phyloP scores from a whole-genome alignment of 1,139 yeast genomes.

The Wickerhamomyces sp. region DNA sequence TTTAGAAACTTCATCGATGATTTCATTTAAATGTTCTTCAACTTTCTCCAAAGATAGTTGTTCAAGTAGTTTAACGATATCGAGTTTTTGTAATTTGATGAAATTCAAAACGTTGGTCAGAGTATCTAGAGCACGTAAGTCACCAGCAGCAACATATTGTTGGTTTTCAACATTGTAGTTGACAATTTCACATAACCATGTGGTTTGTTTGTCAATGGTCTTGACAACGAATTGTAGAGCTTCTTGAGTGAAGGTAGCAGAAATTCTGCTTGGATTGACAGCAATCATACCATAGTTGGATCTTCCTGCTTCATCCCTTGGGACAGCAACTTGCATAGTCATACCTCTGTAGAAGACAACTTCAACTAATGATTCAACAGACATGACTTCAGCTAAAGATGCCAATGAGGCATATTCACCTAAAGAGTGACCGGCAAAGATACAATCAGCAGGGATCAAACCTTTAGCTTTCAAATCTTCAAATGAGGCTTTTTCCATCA shows the following conservation, averaged over 20 bases:
- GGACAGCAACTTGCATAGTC: conserved; percentile 99
- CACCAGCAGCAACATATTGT: conserved; percentile 98
- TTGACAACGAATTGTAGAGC: conserved; percentile 94
- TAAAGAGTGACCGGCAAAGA: conserved; percentile 98
- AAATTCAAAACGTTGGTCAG: conserved; percentile 90
- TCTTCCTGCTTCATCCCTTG: conserved; percentile 91
- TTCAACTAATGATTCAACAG: conserved; percentile 94
- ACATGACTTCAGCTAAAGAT: conserved; percentile 97
- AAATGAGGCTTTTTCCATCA: conserved; percentile 98
- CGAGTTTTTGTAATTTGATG: conserved; percentile 88
- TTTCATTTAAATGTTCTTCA: conserved; percentile 79
- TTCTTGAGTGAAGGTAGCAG: conserved; percentile 83
- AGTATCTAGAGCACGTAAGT: conserved; percentile 89
- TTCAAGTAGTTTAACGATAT: conserved; percentile 82
- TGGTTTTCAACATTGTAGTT: conserved; percentile 97
- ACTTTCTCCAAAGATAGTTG: conserved; percentile 82
- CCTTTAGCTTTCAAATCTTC: conserved; percentile 97
- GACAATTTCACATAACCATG: conserved; percentile 95
- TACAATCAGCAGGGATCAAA: conserved; percentile 84
- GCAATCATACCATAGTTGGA: conserved; percentile 99
- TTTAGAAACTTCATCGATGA: conserved; percentile 78
- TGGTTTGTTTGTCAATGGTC: conserved; percentile 74
- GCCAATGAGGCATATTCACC: conserved; percentile 99
- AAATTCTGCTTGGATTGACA: conserved; percentile 91
- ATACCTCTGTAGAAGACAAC: conserved; percentile 99